Evolutionary conservation across 345 rosid genomes (phyloP).

Genomic region (Eucalyptus sideroxylon): DNA sequence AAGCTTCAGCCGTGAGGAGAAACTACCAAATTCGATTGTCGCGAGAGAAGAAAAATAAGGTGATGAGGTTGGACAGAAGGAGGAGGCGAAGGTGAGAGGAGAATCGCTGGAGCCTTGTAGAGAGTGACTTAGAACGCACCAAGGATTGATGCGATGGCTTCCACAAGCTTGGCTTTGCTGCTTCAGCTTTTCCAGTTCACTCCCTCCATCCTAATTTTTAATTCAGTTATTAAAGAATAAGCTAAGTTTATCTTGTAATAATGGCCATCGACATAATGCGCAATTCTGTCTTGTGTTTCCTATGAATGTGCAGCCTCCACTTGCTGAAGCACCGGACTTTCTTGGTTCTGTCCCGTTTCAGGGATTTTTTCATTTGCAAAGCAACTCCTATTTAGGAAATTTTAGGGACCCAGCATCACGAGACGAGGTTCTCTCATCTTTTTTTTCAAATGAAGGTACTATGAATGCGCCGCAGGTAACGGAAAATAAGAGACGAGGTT

Average conservation of each 20-base stretch:
- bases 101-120: conserved; percentile 2
- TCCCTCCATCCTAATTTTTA: neutral
- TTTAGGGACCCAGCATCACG: neutral
- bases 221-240: neutral
- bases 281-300: neutral
- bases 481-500: neutral
- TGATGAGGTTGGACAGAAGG: neutral
- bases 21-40: neutral
- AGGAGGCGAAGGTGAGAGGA: neutral
- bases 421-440: neutral
- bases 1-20: neutral
- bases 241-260: neutral
- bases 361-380: neutral
- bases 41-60: neutral
- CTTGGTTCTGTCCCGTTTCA: neutral
- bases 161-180: neutral
- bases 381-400: neutral
- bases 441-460: neutral
- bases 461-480: neutral
- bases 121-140: conserved; percentile 3
- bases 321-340: neutral
- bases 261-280: neutral
- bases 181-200: neutral
- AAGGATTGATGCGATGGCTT: neutral
- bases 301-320: neutral